Base-by-base conservation (phyloP, 2,329 filamentous ascomycete species). In the Amesomyces nigricolor region DNA sequence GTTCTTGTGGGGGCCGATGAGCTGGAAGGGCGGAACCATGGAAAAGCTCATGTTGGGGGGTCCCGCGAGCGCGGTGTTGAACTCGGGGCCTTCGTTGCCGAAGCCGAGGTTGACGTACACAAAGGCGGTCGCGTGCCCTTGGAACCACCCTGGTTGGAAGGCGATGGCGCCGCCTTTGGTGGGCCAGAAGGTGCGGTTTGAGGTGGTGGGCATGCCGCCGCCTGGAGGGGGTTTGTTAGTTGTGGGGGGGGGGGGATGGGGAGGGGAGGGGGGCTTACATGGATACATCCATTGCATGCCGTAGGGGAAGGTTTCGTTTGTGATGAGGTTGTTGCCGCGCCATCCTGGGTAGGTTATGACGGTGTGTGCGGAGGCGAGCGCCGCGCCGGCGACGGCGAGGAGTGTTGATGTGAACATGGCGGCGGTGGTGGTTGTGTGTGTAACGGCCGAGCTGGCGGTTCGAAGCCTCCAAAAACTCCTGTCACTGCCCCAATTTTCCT, bases 261-360 rank as follows among this genome's bases (percentile, higher is more conserved):
- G 22, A 10, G n/a, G 35, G 32, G 37, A 55, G 47, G 49, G 51
- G 22, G 16, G 76, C 89, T 74, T 77, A 96, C 91, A 96, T 71
- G 91, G 91, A 76, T 95, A 96, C 70, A 86, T 84, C 91, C 91
- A 96, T 75, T 95, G 88, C 88, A 94, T 92, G 73, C 91, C 91
- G 63, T 88, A 95, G 1, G 91, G 91, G 64, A 83, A 94, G 0
- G 80, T 84, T 2, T 82, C 83, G 69, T 90, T 95, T 43, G 86
- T 87, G 67, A 87, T 80, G 60, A 95, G 81, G 69, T 90, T 95
- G 75, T 95, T 86, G 61, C 90, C 91, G 79, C 91, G 76, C 85
- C 87, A 92, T 63, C 88, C 88, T 0, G 90, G 91, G 68, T 95
- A 95, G 60, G 86, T 85, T 70, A 95, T 86, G 67, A 95, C 80